Conservation (phyloP, 2,329 filamentous ascomycete species). For the Fusarium protoensiforme region DNA sequence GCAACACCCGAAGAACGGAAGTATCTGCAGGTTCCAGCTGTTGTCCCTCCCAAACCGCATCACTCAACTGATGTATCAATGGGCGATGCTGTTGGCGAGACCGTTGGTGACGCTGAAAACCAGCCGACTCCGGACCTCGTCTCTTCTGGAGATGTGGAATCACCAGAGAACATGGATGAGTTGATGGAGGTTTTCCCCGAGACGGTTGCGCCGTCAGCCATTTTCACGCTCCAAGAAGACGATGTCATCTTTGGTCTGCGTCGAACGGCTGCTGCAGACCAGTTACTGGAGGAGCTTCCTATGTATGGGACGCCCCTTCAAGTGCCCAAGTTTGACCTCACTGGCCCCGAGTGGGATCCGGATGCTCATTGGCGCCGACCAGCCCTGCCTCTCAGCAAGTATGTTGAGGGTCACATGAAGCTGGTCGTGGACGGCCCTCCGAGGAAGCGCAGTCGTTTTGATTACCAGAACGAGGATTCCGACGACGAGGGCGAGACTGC, state of each 20-base stretch:
- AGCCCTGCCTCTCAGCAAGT: slow-evolving; percentile 88
- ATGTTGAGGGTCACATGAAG: slow-evolving; percentile 82
- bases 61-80: slow-evolving; percentile 45
- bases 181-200: slow-evolving; percentile 54
- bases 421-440: slow-evolving; percentile 74
- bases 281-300: slow-evolving; percentile 82
- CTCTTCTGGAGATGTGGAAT: slow-evolving; percentile 71
- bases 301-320: slow-evolving; percentile 76
- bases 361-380: slow-evolving; percentile 80
- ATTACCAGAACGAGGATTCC: slow-evolving; percentile 79
- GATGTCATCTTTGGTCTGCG: slow-evolving; percentile 84
- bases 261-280: slow-evolving; percentile 78
- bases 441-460: slow-evolving; percentile 83
- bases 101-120: slow-evolving; percentile 45
- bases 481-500: slow-evolving; percentile 68
- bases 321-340: slow-evolving; percentile 67
- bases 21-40: slow-evolving; percentile 73
- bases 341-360: slow-evolving; percentile 68
- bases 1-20: slow-evolving; percentile 72
- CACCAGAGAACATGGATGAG: slow-evolving; percentile 57
- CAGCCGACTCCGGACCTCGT: slow-evolving; percentile 76
- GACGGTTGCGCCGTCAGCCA: slow-evolving; percentile 76
- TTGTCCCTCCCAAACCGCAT: slow-evolving; percentile 57
- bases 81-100: slow-evolving; percentile 49
- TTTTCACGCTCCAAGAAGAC: slow-evolving; percentile 85